Evolutionary conservation across 257 asterid genomes (phyloP), one percentile per base, ranked within the genome.

Genomic region (Solanum chmielewskii): DNA sequence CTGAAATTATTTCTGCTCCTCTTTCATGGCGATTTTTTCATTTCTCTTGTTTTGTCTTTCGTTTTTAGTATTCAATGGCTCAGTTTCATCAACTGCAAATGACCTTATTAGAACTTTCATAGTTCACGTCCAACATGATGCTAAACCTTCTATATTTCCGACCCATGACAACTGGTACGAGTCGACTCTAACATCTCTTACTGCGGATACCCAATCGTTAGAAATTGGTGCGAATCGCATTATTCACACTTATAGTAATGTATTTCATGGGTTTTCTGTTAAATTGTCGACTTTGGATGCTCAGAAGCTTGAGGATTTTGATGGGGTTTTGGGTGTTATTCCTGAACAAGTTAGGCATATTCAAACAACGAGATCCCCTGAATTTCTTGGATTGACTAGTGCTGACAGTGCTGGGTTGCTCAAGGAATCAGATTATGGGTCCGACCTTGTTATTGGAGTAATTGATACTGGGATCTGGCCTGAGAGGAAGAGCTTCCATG

Each of bases 391-490:
- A 2, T 78, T 96, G 91, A 93, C 66, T 77, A 92, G 94, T 20
- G 89, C 89, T 4, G 95, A 90, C 42, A 92, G 85, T 31, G 95
- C 95, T 6, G 98, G 98, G n/a, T 74, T 94, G 88, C 68, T 94
- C 41, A 92, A 88, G 84, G 98, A 95, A 84, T 90, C 97, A n/a
- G 98, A 94, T 88, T 96, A 88, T 73, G 99, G 99, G 69, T 93
- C 99, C 86, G 98, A 96, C 93, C 94, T 96, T 33, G 98, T 96
- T 0, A 92, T 96, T 20, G 99, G 95, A 6, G 98, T 96, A 3
- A 86, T 96, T 80, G 99, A 96, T 86, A 93, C 98, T 56, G 99
- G 99, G 96, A 94, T 96, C 93, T 96, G 99, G 99, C 99, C 99
- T 4, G 98, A 96, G 92, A 91, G 98, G 25, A 90, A 89, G 80